Conservation (phyloP, 768 basidiomycete genomes). For the Termitomyces sp. region DNA sequence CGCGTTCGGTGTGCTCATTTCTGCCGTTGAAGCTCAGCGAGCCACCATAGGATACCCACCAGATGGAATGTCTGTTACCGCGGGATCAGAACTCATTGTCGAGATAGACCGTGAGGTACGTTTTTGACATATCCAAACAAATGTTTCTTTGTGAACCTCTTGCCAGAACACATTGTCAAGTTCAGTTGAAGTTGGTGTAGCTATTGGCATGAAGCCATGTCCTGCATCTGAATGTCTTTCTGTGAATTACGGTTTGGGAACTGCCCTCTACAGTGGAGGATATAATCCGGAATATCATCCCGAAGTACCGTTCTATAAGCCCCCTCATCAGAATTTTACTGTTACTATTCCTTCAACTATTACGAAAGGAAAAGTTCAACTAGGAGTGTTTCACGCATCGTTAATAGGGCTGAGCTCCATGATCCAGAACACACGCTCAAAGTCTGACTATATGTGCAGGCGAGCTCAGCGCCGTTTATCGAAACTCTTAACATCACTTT, state of each 20-base stretch:
- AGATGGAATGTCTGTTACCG: conserved; percentile 22
- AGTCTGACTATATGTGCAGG: conserved; percentile 17
- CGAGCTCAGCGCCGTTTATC: conserved; percentile 20
- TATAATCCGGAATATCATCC: conserved; percentile 31
- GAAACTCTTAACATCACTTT: conserved; percentile 28
- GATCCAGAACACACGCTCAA: neutral
- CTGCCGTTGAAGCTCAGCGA: conserved; percentile 33
- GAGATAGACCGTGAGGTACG: conserved; percentile 44
- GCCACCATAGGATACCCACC: conserved; percentile 35
- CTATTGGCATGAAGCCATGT: conserved; percentile 37
- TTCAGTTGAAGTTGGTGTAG: conserved; percentile 39
- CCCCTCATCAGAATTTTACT: conserved; percentile 41
- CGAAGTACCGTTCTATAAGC: conserved; percentile 1
- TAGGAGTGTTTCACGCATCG: conserved; percentile 30
- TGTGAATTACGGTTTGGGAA: conserved; percentile 26
- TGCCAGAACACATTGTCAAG: conserved; percentile 29
- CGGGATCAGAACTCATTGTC: conserved; percentile 34
- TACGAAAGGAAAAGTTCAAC: conserved; percentile 23
- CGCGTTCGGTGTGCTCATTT: conserved; percentile 19
- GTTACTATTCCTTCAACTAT: conserved; percentile 29
- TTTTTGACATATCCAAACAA: neutral
- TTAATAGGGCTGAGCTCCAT: conserved; percentile 32
- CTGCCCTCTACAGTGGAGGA: conserved; percentile 40
- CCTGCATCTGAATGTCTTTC: conserved; percentile 15
- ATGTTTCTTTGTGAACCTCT: neutral